These are phyloP conservation scores for Eucalyptus leucophloia DNA, from an alignment of 345 rosid genomes.

Conservation along the genomic window DNA sequence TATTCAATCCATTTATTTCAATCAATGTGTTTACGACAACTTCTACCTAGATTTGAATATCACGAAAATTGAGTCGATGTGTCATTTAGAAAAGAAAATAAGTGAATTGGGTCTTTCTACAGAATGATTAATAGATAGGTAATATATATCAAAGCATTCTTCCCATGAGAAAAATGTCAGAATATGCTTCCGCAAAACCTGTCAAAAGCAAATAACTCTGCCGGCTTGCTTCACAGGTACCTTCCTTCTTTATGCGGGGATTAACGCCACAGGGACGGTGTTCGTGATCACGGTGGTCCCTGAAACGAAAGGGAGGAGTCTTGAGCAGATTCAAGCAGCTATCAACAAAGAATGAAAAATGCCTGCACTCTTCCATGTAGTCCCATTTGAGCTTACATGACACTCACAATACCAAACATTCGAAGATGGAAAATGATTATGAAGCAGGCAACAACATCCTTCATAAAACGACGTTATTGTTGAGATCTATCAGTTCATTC, in stretches of 20 bases:
- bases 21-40: not conserved
- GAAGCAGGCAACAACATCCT: not conserved
- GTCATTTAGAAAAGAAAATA: not conserved
- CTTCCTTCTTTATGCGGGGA: not conserved
- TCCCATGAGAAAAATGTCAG: not conserved
- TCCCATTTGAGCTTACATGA: not conserved
- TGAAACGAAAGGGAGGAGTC: slow-evolving; percentile 3
- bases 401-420: not conserved
- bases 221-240: slow-evolving; percentile 12
- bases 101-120: not conserved
- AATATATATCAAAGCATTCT: not conserved
- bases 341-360: not conserved
- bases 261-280: not conserved
- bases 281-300: not conserved
- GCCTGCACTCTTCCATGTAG: not conserved
- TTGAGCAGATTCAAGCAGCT: not conserved
- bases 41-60: not conserved
- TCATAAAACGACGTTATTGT: not conserved
- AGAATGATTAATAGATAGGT: not conserved
- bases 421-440: not conserved
- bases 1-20: not conserved
- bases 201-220: not conserved
- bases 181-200: not conserved
- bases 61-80: not conserved
- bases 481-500: not conserved